phyloP scores from a whole-genome alignment of 768 basidiomycete species.

The Boletus edulis region DNA sequence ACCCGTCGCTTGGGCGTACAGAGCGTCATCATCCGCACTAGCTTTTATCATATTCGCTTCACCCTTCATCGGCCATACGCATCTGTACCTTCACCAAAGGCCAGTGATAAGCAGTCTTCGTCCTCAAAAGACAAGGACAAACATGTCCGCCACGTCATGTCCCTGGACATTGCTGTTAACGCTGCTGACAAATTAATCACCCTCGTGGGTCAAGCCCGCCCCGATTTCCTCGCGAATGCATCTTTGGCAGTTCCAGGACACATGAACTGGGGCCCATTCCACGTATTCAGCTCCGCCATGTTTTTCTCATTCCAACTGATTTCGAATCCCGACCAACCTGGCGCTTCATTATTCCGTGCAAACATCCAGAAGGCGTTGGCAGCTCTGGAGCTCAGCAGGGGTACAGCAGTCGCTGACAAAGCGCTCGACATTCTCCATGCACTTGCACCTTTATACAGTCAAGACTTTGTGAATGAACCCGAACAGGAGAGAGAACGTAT shows the following conservation, averaged over 20 bases:
- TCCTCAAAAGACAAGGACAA: constrained; percentile 31
- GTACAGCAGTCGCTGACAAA: constrained; percentile 70
- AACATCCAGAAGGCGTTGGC: constrained; percentile 69
- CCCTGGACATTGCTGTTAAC: constrained; percentile 70
- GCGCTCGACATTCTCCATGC: constrained; percentile 68
- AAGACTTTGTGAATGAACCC: constrained; percentile 52
- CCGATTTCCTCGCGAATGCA: constrained; percentile 69
- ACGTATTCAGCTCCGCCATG: constrained; percentile 84
- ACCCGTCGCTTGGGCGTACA: constrained; percentile 72
- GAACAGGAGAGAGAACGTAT: constrained; percentile 55
- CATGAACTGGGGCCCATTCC: constrained; percentile 82
- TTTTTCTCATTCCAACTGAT: constrained; percentile 91
- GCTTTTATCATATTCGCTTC: constrained; percentile 81
- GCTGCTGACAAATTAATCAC: constrained; percentile 78
- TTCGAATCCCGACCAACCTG: constrained; percentile 75
- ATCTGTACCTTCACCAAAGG: constrained; percentile 24
- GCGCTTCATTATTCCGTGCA: constrained; percentile 70
- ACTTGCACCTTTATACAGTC: constrained; percentile 70
- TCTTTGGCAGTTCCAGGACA: constrained; percentile 75
- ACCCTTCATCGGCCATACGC: constrained; percentile 81
- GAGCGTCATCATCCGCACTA: constrained; percentile 74
- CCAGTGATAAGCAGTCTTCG: constrained; percentile 26
- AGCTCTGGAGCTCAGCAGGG: constrained; percentile 64
- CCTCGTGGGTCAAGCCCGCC: constrained; percentile 71
- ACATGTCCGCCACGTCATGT: constrained; percentile 47